These are phyloP conservation scores for Aspergillus udagawae DNA, from an alignment of 2,329 filamentous ascomycete genomes.

Conservation along the genomic window DNA sequence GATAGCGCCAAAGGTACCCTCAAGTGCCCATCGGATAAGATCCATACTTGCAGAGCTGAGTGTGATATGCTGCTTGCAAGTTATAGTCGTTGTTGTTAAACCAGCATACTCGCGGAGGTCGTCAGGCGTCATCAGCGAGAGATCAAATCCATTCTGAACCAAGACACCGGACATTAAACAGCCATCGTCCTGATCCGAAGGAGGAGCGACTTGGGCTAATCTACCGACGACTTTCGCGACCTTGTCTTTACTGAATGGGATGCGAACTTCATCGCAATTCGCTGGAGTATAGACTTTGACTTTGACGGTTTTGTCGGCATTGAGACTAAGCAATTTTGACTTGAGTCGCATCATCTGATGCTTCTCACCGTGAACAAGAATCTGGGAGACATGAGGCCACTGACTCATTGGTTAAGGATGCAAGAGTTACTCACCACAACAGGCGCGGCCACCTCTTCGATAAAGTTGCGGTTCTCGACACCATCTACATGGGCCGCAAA, in stretches of 20 bases:
- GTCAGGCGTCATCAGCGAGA: conserved; percentile 94
- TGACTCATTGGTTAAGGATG: background rate
- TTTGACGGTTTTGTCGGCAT: conserved; percentile 72
- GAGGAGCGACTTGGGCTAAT: conserved; percentile 75
- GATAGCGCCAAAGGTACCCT: conserved; percentile 88
- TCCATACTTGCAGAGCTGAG: conserved; percentile 86
- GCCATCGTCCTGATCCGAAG: conserved; percentile 45
- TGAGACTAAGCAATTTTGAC: conserved; percentile 89
- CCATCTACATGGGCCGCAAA: conserved; percentile 98
- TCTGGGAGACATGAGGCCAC: conserved; percentile 48
- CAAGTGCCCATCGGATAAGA: conserved; percentile 87
- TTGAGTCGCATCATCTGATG: conserved; percentile 98
- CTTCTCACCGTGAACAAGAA: conserved; percentile 93
- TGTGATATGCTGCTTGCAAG: conserved; percentile 85
- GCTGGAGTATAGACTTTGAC: conserved; percentile 90
- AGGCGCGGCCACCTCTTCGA: conserved; percentile 86
- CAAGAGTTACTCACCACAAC: conserved; percentile 69
- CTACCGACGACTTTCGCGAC: conserved; percentile 94
- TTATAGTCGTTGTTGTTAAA: conserved; percentile 90
- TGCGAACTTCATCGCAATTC: conserved; percentile 91
- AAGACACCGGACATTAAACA: conserved; percentile 81
- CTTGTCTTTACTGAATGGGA: conserved; percentile 94
- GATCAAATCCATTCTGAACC: conserved; percentile 96
- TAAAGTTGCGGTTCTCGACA: conserved; percentile 92
- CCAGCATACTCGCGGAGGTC: conserved; percentile 94